phyloP scores from a whole-genome alignment of 164 flowering plant genomes.

The Cinnamomum micranthum region DNA sequence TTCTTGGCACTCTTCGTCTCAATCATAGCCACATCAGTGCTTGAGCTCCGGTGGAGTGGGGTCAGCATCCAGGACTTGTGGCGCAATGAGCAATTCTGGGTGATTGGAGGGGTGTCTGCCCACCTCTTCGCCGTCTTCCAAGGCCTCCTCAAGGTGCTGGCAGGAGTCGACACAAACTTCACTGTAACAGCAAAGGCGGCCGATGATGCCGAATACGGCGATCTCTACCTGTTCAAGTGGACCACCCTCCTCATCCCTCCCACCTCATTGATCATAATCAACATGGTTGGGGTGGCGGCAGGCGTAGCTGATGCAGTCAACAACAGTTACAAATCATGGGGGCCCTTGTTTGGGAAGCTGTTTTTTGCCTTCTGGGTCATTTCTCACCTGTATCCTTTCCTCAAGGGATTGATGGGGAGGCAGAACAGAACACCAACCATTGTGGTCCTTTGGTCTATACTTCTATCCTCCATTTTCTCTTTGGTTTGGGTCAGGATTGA shows the following conservation, averaged over 20 bases:
- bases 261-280: constrained; percentile 56
- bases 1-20: constrained; percentile 67
- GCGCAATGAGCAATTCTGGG: constrained; percentile 81
- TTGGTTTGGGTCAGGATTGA: constrained; percentile 66
- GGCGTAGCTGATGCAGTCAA: constrained; percentile 69
- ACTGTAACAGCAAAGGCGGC: constrained; percentile 62
- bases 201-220: constrained; percentile 59
- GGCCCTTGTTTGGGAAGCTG: constrained; percentile 63
- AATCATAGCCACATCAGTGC: constrained; percentile 53
- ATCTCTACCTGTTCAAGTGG: constrained; percentile 78
- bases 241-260: constrained; percentile 72
- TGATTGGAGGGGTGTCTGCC: constrained; percentile 68
- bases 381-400: constrained; percentile 65
- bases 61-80: constrained; percentile 76
- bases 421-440: constrained; percentile 71
- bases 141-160: constrained; percentile 70
- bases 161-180: constrained; percentile 68
- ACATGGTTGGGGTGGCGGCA: constrained; percentile 68
- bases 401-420: constrained; percentile 70
- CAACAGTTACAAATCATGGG: constrained; percentile 70
- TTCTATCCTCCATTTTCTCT: constrained; percentile 67
- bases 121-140: constrained; percentile 74
- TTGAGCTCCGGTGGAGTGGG: constrained; percentile 69
- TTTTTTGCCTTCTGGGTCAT: constrained; percentile 75
- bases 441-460: constrained; percentile 67